Evolutionary conservation across 1,284 basidiomycete species (phyloP), one percentile per base, ranked within the genome.

Genomic region (Erythrobasidium hasegawianum): DNA sequence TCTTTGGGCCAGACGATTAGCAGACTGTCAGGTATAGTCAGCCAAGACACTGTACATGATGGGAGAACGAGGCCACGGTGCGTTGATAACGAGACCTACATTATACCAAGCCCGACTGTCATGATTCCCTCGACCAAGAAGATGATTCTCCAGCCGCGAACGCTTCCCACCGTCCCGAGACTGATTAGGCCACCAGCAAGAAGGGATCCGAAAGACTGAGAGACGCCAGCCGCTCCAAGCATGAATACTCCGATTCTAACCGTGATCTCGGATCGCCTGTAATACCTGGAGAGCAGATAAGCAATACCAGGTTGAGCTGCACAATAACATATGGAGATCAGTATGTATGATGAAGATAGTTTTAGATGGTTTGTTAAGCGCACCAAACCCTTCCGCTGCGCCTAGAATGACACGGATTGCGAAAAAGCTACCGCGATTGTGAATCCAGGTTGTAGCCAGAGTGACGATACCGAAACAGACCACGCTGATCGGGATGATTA

Each of bases 281-380:
- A 77, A 72, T 73, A 79, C 1, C 75, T 66, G 18, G 66, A 49
- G 61, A 77, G 69, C 56, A 78, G 72, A 56, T 67, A 74, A 1
- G 72, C 68, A 26, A 74, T 72, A 2, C 66, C 69, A 49, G 74
- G 75, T 16, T 75, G 69, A 7, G n/a, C 43, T 47, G 22, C 8
- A n/a, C n/a, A 47, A 18, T 4, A n/a, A 4, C 33, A 33, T 33
- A 33, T 11, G 4, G 33, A n/a, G n/a, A n/a, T n/a, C n/a, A n/a
- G n/a, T n/a, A n/a, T n/a, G n/a, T n/a, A n/a, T n/a, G n/a, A n/a
- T n/a, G n/a, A n/a, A n/a, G n/a, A n/a, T n/a, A n/a, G n/a, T n/a
- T n/a, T n/a, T n/a, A n/a, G n/a, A n/a, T n/a, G n/a, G n/a, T n/a
- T n/a, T n/a, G n/a, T 8, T 4, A 14, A 24, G 16, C 24, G 68